Conservation (phyloP, 202 grass and related monocot species). For the Zizania palustris region DNA sequence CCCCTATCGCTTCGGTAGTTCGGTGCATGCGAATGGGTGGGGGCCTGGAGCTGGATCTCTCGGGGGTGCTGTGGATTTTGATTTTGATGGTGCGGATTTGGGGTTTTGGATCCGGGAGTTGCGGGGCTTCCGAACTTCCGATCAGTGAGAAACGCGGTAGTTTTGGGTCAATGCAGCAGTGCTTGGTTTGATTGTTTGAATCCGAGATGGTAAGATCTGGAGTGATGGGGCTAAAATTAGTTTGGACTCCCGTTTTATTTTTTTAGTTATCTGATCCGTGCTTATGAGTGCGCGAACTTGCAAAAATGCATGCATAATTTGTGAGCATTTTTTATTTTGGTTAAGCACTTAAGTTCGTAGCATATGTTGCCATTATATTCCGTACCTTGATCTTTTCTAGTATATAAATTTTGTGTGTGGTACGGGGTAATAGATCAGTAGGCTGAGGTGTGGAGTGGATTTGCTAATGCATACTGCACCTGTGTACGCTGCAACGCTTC, state of each 20-base stretch:
- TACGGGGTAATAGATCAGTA: constrained; percentile 6
- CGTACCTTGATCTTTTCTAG: constrained; percentile 8
- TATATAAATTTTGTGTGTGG: neutral
- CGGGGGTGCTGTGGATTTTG: constrained; percentile 14
- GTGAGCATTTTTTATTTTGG: neutral
- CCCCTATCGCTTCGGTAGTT: constrained; percentile 40
- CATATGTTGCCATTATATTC: neutral
- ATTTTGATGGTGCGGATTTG: constrained; percentile 35
- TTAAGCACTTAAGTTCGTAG: no score
- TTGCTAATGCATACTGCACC: neutral
- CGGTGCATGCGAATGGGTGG: constrained; percentile 16
- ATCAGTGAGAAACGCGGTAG: neutral
- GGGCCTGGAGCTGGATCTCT: constrained; percentile 56
- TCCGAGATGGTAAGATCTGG: constrained; percentile 41
- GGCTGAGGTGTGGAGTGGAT: constrained; percentile 3
- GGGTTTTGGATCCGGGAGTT: constrained; percentile 41
- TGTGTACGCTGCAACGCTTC: neutral
- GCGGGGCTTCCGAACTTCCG: constrained; percentile 18
- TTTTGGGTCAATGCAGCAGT: constrained; percentile 17
- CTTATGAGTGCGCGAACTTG: neutral
- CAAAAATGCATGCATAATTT: constrained; percentile 4
- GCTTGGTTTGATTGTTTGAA: constrained; percentile 29
- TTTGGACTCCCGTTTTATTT: neutral
- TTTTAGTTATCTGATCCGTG: constrained; percentile 15
- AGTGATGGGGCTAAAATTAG: constrained; percentile 13